phyloP scores from a whole-genome alignment of 2,329 filamentous ascomycete species.

The Botrytis porri region DNA sequence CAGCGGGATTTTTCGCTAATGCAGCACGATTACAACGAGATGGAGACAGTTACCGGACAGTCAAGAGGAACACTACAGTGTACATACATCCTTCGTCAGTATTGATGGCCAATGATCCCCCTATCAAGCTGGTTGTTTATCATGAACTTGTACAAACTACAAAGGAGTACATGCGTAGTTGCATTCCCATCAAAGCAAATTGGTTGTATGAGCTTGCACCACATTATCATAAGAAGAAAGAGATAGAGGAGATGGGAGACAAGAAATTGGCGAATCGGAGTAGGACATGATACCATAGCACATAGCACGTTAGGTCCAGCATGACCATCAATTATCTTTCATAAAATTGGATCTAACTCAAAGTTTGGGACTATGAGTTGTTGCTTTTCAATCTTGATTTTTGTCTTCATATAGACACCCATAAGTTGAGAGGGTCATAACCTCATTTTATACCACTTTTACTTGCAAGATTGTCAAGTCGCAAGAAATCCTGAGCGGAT shows the following conservation, averaged over 20 bases:
- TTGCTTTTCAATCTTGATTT: neutral
- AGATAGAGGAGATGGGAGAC: slow-evolving; percentile 78
- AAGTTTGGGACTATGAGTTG: neutral
- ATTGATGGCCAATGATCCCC: slow-evolving; percentile 73
- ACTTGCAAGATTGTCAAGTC: neutral
- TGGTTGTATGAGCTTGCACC: slow-evolving; percentile 90
- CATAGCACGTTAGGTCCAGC: neutral
- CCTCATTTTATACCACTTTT: neutral
- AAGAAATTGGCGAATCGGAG: slow-evolving; percentile 65
- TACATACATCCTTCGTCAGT: slow-evolving; percentile 89
- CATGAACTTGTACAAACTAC: slow-evolving; percentile 78
- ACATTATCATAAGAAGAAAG: slow-evolving; percentile 91
- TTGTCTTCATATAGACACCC: neutral
- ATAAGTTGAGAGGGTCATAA: neutral
- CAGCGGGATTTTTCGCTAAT: slow-evolving; percentile 92
- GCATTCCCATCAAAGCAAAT: slow-evolving; percentile 77
- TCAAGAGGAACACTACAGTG: slow-evolving; percentile 86
- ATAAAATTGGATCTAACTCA: neutral
- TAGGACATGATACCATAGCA: slow-evolving; percentile 8
- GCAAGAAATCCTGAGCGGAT: too few species aligned
- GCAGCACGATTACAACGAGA: slow-evolving; percentile 78
- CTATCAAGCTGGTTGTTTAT: slow-evolving; percentile 79
- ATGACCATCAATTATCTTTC: neutral
- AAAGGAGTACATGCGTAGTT: slow-evolving; percentile 90
- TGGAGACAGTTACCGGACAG: slow-evolving; percentile 84